Conservation (phyloP, 2,329 filamentous ascomycete genomes). For the Gyromitra esculenta region DNA sequence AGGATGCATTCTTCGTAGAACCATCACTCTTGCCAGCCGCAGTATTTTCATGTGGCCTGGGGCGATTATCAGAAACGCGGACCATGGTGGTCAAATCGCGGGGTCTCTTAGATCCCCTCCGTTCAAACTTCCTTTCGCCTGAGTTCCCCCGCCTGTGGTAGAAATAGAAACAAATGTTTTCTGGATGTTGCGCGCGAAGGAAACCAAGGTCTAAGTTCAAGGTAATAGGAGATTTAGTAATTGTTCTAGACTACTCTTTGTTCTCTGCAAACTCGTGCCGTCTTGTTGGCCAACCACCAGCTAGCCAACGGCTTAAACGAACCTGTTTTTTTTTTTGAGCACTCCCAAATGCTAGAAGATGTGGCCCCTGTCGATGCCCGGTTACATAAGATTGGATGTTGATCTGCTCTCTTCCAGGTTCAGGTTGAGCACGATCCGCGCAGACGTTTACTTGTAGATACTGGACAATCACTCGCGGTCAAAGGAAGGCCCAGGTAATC, state of each 20-base stretch:
- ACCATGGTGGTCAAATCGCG: slow-evolving; percentile 34
- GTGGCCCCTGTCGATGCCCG: slow-evolving; percentile 29
- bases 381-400: slow-evolving; percentile 42
- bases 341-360: slow-evolving; percentile 15
- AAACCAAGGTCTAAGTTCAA: slow-evolving; percentile 19
- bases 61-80: slow-evolving; percentile 34
- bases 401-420: slow-evolving; percentile 28
- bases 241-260: slow-evolving; percentile 25
- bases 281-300: slow-evolving; percentile 9
- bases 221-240: slow-evolving; percentile 27
- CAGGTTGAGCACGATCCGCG: slow-evolving; percentile 35
- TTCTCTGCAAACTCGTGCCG: slow-evolving; percentile 7
- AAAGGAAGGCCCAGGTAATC: slow-evolving; percentile 6
- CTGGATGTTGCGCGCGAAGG: not conserved
- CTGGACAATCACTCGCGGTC: slow-evolving; percentile 9
- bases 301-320: slow-evolving; percentile 18
- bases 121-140: slow-evolving; percentile 12
- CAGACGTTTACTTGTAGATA: slow-evolving; percentile 14
- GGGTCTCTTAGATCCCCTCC: slow-evolving; percentile 20
- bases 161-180: slow-evolving; percentile 22
- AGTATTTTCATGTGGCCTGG: slow-evolving; percentile 13
- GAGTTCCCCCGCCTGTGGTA: slow-evolving; percentile 10
- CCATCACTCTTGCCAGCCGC: slow-evolving; percentile 27
- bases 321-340: slow-evolving; percentile 33
- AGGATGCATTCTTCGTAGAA: slow-evolving; percentile 7